Base-by-base conservation (phyloP, 2,329 filamentous ascomycete genomes). In the Penicillium sclerotigenum region DNA sequence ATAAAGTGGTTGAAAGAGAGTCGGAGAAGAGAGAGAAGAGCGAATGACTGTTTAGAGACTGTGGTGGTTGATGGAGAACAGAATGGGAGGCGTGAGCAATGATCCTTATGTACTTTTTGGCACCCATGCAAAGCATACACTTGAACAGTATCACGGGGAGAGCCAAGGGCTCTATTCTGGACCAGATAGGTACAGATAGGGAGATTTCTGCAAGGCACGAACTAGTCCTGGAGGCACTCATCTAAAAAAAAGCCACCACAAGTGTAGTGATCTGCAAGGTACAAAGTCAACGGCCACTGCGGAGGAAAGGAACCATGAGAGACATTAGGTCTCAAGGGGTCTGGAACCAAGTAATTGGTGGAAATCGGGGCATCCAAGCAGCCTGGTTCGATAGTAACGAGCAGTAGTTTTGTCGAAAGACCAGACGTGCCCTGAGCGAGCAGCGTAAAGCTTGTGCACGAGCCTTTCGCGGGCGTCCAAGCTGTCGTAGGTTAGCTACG, bases 31-130 rank as follows among this genome's bases (percentile, higher is more conserved):
- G 43, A 42, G 28, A 36, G 47, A 50, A 59, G 56, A 65, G 57
- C 28, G 62, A 66, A 57, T 56, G 64, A 60, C 60, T 63, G 62
- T 64, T 41, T 28, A 45, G 58, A 57, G 46, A 57, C 33, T 63
- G 54, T 51, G 55, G 56, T 57, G 34, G 47, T 58, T 51, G 43
- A 62, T 60, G 56, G 33, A 59, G 46, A 59, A 51, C 22, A 49
- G 3, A 20, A 40, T 26, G 10, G 1, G 11, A 36, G 40, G 36
- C 34, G 59, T 48, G 53, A 34, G 34, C 24, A 45, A 41, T 48
- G 54, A 49, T 29, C 58, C 57, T 66, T 66, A 64, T 61, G 63
- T 66, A 65, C 53, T 59, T 63, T 60, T 55, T 41, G 36, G 46
- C 28, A 45, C 22, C 40, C 40, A 46, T 16, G 42, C 38, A 29